Evolutionary conservation across 352 stramenopile species (phyloP).

Genomic region (Pythium rishiriense): DNA sequence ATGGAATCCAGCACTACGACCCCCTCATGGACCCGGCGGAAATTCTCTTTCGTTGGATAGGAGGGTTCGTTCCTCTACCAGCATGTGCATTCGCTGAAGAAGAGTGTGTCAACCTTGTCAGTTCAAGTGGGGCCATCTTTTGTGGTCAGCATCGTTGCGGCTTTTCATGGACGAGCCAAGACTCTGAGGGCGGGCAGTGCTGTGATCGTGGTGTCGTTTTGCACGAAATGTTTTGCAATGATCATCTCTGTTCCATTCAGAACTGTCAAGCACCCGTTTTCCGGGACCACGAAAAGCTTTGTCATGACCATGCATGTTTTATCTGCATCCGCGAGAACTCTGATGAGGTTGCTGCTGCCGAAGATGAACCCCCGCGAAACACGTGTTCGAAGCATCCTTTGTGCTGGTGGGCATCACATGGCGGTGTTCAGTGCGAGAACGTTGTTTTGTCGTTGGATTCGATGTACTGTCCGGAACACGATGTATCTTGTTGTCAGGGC

Average conservation of each 20-base stretch:
- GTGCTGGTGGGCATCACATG: constrained; percentile 41
- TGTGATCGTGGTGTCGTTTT: constrained; percentile 33
- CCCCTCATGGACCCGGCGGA: constrained; percentile 44
- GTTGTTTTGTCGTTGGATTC: constrained; percentile 32
- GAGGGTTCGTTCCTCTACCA: constrained; percentile 48
- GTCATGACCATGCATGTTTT: constrained; percentile 56
- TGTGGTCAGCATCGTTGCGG: constrained; percentile 34
- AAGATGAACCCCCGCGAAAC: constrained; percentile 52
- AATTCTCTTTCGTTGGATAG: constrained; percentile 63
- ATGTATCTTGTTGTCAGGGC: constrained; percentile 16
- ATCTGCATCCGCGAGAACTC: constrained; percentile 38
- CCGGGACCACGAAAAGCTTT: constrained; percentile 39
- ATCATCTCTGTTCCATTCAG: constrained; percentile 40
- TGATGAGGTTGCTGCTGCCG: constrained; percentile 23
- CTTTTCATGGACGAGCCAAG: background rate
- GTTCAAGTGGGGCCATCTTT: constrained; percentile 22
- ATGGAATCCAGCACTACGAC: constrained; percentile 67
- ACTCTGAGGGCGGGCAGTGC: constrained; percentile 1
- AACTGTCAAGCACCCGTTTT: constrained; percentile 24
- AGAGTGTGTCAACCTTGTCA: constrained; percentile 37
- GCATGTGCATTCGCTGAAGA: constrained; percentile 34
- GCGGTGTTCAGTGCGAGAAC: constrained; percentile 33
- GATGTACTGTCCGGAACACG: constrained; percentile 50
- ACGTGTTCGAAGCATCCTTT: constrained; percentile 48
- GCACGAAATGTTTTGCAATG: constrained; percentile 41